These are phyloP conservation scores for Microglena sp. DNA, from an alignment of 139 green algal genomes.

Conservation along the genomic window DNA sequence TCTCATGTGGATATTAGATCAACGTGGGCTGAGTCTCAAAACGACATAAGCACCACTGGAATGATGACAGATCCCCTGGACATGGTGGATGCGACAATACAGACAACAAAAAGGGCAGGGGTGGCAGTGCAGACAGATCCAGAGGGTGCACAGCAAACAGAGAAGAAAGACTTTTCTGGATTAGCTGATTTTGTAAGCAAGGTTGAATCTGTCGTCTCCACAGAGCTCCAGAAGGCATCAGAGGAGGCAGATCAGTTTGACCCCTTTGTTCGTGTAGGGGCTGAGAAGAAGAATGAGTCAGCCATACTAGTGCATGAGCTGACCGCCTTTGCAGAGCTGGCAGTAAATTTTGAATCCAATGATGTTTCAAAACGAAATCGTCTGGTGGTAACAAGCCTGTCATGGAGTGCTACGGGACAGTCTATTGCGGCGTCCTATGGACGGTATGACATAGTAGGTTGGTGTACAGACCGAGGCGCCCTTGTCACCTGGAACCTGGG, in stretches of 20 bases:
- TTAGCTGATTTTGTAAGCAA: constrained; percentile 3
- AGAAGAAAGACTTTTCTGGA: not conserved
- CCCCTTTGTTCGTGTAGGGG: not conserved
- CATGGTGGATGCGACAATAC: not conserved
- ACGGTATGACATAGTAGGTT: constrained; percentile 50
- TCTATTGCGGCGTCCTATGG: constrained; percentile 46
- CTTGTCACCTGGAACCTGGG: constrained; percentile 55
- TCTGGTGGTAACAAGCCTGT: constrained; percentile 41
- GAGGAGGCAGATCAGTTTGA: not conserved
- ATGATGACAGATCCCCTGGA: constrained; percentile 10
- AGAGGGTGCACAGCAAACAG: not conserved
- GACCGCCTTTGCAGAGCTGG: not conserved
- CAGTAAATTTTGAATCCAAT: constrained; percentile 9
- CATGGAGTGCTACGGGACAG: constrained; percentile 46
- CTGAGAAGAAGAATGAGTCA: not conserved
- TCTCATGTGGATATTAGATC: no score
- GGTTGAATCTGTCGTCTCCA: not conserved
- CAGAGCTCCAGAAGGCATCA: not conserved
- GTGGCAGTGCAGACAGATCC: constrained; percentile 15
- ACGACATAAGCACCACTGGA: no score
- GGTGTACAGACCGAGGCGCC: constrained; percentile 39
- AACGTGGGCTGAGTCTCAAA: no score
- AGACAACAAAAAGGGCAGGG: constrained; percentile 5
- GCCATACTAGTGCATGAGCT: constrained; percentile 5
- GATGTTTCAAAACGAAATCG: constrained; percentile 5